These are phyloP conservation scores for Tolypocladium amazonense DNA, from an alignment of 2,329 filamentous ascomycete species.

Conservation along the genomic window DNA sequence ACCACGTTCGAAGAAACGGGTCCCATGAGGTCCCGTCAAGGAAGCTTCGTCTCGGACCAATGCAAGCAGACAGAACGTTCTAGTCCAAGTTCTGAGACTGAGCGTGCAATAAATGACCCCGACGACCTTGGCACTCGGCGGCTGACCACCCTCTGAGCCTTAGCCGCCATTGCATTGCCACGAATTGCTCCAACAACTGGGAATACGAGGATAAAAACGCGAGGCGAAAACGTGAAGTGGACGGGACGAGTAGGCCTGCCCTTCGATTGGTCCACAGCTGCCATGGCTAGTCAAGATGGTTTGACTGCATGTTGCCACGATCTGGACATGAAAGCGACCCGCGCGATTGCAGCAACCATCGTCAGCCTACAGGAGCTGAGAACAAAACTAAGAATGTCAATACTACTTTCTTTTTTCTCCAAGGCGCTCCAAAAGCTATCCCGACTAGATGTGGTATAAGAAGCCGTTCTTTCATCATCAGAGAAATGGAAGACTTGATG, in stretches of 20 bases:
- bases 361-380: not conserved
- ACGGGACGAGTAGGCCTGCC: not conserved
- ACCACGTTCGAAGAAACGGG: not conserved
- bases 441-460: not conserved
- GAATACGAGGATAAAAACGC: no score
- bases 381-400: no score
- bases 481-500: not conserved
- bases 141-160: not conserved
- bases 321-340: not conserved
- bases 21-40: not conserved
- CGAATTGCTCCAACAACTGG: not conserved
- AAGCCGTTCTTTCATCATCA: not conserved
- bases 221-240: not conserved
- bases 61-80: not conserved
- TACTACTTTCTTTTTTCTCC: not conserved
- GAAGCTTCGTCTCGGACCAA: not conserved
- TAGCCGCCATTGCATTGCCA: not conserved
- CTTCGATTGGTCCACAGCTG: not conserved
- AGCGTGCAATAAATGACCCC: not conserved
- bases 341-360: not conserved
- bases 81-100: not conserved
- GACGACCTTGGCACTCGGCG: not conserved
- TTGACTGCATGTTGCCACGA: not conserved
- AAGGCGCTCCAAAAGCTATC: not conserved
- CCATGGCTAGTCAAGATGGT: not conserved